These are phyloP conservation scores for Echium plantagineum DNA, from an alignment of 257 asterid genomes.

Conservation along the genomic window DNA sequence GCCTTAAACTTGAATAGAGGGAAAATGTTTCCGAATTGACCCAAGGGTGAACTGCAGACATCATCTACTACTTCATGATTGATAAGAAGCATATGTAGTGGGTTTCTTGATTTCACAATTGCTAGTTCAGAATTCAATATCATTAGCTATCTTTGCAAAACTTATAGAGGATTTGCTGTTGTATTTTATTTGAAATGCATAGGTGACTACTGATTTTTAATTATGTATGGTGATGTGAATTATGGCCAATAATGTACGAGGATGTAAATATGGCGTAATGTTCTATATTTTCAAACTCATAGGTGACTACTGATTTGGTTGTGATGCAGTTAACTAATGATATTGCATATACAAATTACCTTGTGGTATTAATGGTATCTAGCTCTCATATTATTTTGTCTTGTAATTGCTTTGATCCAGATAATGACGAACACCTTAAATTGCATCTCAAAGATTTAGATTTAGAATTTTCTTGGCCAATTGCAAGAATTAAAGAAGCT, in stretches of 20 bases:
- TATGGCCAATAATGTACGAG: neutral
- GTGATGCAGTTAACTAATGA: neutral
- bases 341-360: neutral
- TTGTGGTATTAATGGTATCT: constrained; percentile 3
- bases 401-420: constrained; percentile 23
- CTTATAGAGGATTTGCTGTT: too few species aligned
- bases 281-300: too few species aligned
- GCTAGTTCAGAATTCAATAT: too few species aligned
- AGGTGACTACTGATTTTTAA: neutral
- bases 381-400: constrained; percentile 2
- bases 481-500: constrained; percentile 64
- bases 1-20: too few species aligned
- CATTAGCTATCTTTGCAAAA: too few species aligned
- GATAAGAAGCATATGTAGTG: too few species aligned
- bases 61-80: too few species aligned
- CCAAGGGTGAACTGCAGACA: too few species aligned
- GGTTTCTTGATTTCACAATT: neutral
- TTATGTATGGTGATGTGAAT: too few species aligned
- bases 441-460: constrained; percentile 74
- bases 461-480: constrained; percentile 78
- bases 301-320: neutral
- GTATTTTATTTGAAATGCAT: too few species aligned
- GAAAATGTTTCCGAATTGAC: too few species aligned
- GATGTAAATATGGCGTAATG: neutral
- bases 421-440: constrained; percentile 56